phyloP scores from a whole-genome alignment of 1,139 yeast species.

The Saccharomyces uvarum region DNA sequence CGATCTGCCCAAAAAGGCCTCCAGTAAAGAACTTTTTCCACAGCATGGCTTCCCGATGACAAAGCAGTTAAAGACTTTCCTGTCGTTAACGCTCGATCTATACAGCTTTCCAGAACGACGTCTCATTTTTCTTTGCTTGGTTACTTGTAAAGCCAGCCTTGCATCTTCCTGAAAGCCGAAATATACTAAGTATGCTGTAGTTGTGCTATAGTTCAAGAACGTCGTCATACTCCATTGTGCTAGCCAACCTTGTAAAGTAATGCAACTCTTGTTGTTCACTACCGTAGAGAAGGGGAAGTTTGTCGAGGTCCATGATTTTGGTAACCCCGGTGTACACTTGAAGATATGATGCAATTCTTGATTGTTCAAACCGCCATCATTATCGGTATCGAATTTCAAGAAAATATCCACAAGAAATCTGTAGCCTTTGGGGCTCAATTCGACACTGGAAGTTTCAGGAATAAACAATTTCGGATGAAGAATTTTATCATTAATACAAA shows the following conservation, averaged over 20 bases:
- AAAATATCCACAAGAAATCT: conserved; percentile 85
- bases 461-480: conserved; percentile 75
- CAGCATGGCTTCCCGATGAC: conserved; percentile 77
- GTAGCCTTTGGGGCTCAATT: conserved; percentile 88
- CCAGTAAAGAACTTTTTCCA: conserved; percentile 78
- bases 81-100: conserved; percentile 63
- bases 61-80: conserved; percentile 87
- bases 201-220: conserved; percentile 70
- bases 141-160: conserved; percentile 63
- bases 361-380: conserved; percentile 87
- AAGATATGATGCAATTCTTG: conserved; percentile 61
- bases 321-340: conserved; percentile 88
- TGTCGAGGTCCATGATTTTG: conserved; percentile 74
- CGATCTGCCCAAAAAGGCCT: conserved; percentile 70
- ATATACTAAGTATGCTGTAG: conserved; percentile 81
- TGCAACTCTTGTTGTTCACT: conserved; percentile 79
- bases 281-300: conserved; percentile 84
- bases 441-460: conserved; percentile 72
- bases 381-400: conserved; percentile 79
- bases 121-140: conserved; percentile 67
- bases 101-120: conserved; percentile 58
- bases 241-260: conserved; percentile 93
- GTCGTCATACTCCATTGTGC: conserved; percentile 99
- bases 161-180: conserved; percentile 63
- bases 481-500: conserved; percentile 72